A percentile compares a stretch with the other conserved stretches of the same genome.
Evolutionary conservation across 306 rosid species (phyloP).

Genomic region (Senna siamea): DNA sequence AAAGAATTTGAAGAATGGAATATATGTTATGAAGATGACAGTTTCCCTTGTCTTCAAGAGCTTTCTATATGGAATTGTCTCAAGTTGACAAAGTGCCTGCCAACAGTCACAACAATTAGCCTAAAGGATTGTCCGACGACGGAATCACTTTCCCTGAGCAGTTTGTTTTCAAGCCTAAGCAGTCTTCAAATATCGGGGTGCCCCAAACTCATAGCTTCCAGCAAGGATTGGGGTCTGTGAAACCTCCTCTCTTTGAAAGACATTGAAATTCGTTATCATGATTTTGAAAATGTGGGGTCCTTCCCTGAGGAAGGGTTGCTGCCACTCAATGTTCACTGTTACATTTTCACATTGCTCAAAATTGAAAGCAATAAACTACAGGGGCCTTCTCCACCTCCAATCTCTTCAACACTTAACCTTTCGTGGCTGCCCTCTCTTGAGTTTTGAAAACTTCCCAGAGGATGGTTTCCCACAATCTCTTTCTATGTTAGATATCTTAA

Average conservation of each 20-base stretch:
- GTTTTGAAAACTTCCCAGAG: neutral
- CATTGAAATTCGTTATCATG: neutral
- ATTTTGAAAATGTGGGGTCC: neutral
- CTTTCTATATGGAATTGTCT: rapidly evolving
- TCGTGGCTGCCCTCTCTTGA: neutral
- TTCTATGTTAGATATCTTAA: neutral
- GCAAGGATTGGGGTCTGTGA: neutral
- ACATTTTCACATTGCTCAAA: rapidly evolving
- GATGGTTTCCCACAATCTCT: neutral
- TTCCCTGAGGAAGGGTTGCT: neutral
- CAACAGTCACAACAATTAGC: too few species aligned
- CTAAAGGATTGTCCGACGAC: neutral
- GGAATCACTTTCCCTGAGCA: neutral
- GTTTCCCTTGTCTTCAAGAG: slow-evolving; percentile 6
- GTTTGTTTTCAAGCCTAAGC: neutral
- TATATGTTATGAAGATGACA: neutral
- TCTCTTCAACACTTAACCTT: neutral
- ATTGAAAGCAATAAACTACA: neutral
- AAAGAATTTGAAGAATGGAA: slow-evolving; percentile 23
- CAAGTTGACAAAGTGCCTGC: too few species aligned
- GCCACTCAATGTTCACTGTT: neutral
- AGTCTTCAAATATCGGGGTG: neutral
- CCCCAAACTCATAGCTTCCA: neutral
- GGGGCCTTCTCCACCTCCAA: neutral
- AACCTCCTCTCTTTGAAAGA: neutral